Base-by-base conservation (phyloP, 352 stramenopile genomes). In the Pelagophyceae sp. region DNA sequence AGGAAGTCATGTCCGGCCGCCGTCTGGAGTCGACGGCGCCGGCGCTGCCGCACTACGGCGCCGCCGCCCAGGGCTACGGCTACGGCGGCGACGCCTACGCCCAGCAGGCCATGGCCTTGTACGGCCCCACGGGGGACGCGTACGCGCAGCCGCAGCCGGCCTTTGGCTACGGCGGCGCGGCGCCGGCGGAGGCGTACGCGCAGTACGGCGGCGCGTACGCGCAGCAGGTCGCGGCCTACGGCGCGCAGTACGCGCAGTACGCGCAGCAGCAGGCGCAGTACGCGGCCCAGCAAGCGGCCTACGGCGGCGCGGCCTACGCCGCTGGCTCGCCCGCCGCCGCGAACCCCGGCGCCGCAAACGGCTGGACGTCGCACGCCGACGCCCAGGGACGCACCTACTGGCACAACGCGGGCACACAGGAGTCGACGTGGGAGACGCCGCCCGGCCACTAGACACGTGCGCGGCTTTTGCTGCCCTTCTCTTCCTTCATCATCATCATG, bases 281-380 rank as follows among this genome's bases (percentile, higher is more conserved):
- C 58, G 23, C 58, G 23, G 11, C 31, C 63, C 20, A 38, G 29
- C 40, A 72, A n/a, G 31, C 31, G 35, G 11, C 6, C 63, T 11
- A 35, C 63, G 63, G 63, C 63, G 2, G 17, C 63, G 6, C 5
- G 63, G 29, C 63, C 31, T n/a, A 2, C 31, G 19, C 6, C 31
- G 37, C 37, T 32, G 63, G 63, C 31, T 2, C n/a, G 23, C 23
- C 63, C 29, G 31, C 63, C 31, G 63, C 63, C 63, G 31, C 23
- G 61, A 33, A 23, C 23, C 20, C 63, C 35, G 35, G 2, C 27
- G 2, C 35, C 67, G 6, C 67, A 3, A 23, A 58, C 35, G 67
- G 35, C 6, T 74, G 67, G 67, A 58, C 67, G 67, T 31, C 25
- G 2, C 67, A 74, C 37, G n/a, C 20, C 67, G 67, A 74, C 67